Evolutionary conservation across 1,284 basidiomycete genomes (phyloP).

Genomic region (Trametes sp.): DNA sequence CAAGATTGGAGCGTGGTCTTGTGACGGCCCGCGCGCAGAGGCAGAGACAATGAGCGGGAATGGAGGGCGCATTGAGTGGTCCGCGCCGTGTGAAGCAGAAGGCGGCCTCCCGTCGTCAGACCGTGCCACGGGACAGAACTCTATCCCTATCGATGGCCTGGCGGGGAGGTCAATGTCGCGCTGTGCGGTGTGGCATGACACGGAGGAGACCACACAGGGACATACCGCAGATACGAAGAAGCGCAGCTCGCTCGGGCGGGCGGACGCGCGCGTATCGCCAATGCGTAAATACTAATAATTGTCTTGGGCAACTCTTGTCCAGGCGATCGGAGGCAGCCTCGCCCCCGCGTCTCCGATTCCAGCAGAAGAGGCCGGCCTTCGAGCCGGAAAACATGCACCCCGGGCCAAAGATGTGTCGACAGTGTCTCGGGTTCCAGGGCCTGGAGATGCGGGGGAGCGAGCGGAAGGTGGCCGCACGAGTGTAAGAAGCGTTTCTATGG

Average conservation of each 20-base stretch:
- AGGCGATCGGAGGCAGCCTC: constrained; percentile 27
- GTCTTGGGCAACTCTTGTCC: constrained; percentile 25
- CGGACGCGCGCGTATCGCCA: constrained; percentile 13
- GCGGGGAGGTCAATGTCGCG: constrained; percentile 20
- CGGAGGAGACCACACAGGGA: constrained; percentile 12
- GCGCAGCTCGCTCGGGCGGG: constrained; percentile 1
- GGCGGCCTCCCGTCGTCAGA: constrained; percentile 5
- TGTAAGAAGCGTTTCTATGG: constrained; percentile 18
- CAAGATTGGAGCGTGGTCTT: constrained; percentile 23
- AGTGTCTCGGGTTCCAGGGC: background rate
- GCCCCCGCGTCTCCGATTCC: constrained; percentile 18
- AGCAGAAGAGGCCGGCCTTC: constrained; percentile 20
- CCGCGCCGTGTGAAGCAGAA: constrained; percentile 23
- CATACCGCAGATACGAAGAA: constrained; percentile 19
- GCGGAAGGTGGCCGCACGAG: background rate
- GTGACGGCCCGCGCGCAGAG: constrained; percentile 21
- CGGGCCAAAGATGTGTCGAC: constrained; percentile 10
- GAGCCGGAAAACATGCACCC: constrained; percentile 9
- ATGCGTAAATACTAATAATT: constrained; percentile 30
- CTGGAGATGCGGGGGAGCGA: background rate
- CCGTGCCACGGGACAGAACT: constrained; percentile 26
- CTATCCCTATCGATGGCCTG: constrained; percentile 31
- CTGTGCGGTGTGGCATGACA: constrained; percentile 13
- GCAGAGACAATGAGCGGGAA: constrained; percentile 3
- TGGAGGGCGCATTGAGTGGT: constrained; percentile 21